A percentile compares a stretch with the other conserved stretches of the same genome.
Evolutionary conservation across 2,329 filamentous ascomycete genomes (phyloP).

Genomic region (Claviceps sp.): DNA sequence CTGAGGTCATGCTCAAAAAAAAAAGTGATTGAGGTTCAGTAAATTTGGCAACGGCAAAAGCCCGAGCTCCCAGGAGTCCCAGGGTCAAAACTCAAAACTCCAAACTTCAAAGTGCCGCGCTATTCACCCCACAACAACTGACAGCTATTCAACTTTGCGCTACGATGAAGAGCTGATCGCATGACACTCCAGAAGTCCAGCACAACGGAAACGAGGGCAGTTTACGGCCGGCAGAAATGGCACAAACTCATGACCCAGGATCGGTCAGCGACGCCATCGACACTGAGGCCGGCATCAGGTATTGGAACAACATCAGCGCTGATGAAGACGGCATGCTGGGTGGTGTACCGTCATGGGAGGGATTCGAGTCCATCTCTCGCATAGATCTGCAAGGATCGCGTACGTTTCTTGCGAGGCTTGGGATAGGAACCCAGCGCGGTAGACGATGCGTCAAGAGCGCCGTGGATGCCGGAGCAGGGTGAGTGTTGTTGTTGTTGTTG

Average conservation of each 20-base stretch:
- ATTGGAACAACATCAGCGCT: slow-evolving; percentile 33
- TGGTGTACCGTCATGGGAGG: slow-evolving; percentile 32
- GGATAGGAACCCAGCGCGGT: slow-evolving; percentile 24
- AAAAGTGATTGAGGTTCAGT: too few relatives aligned
- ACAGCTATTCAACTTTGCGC: too few relatives aligned
- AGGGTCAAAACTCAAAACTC: too few relatives aligned
- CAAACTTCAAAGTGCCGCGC: too few relatives aligned
- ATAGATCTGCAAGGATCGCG: slow-evolving; percentile 58
- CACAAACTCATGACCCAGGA: neutral
- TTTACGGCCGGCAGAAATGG: neutral
- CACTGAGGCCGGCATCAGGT: slow-evolving; percentile 11
- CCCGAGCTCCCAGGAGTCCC: too few relatives aligned
- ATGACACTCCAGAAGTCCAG: too few relatives aligned
- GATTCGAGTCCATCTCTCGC: slow-evolving; percentile 31
- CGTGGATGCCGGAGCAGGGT: slow-evolving; percentile 28
- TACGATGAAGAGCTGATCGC: too few relatives aligned
- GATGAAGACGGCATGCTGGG: slow-evolving; percentile 65
- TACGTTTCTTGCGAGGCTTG: slow-evolving; percentile 56
- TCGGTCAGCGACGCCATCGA: slow-evolving; percentile 1
- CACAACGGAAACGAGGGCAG: neutral
- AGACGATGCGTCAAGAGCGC: slow-evolving; percentile 16
- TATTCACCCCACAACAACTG: too few relatives aligned
- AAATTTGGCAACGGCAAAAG: too few relatives aligned
- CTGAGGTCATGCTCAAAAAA: too few relatives aligned
- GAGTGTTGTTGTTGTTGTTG: neutral